Evolutionary conservation across 306 rosid genomes (phyloP), one percentile per base, ranked within the genome.

Genomic region (Ormosia semicastrata): DNA sequence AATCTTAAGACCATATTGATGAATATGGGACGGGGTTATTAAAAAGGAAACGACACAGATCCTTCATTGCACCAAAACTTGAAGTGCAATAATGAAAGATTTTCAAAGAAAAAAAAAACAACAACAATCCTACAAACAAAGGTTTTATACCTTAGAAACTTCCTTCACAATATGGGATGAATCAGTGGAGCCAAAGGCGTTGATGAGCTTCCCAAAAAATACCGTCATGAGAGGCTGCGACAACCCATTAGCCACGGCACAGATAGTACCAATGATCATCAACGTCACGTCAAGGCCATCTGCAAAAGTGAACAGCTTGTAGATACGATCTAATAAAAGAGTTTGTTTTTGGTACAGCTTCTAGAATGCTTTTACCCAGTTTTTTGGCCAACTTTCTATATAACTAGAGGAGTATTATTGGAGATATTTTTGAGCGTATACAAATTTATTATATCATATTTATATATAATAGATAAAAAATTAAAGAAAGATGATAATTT

Each of bases 141-240:
- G n/a, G n/a, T n/a, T n/a, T n/a, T n/a, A n/a, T n/a, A 91, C 99
- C 93, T 88, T 75, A 1, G 98, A 90, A 9, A 93, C 92, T 44
- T 76, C 52, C 0, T 79, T 3, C 6, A 90, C 73, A 32, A 89
- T 56, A 0, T 34, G 47, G 0, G 85, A 80, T 12, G 36, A 80
- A 82, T 81, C 63, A 0, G 90, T 41, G 18, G 85, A 50, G 24
- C 93, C 99, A 10, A 93, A 93, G 0, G 93, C 57, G 69, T 95
- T 81, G 77, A 93, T 75, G 37, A 92, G 82, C 29, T 68, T 72
- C 6, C 96, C 98, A 4, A 95, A 77, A 29, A 95, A 46, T 18
- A 93, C 44, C 0, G 96, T 76, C 98, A 93, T 92, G 62, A 93
- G 4, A 49, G 99, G 99, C 64, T 88, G 92, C 0, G 96, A n/a